Evolutionary conservation across 208 protist genomes (phyloP).

Genomic region (Trypanosomatidae sp.): DNA sequence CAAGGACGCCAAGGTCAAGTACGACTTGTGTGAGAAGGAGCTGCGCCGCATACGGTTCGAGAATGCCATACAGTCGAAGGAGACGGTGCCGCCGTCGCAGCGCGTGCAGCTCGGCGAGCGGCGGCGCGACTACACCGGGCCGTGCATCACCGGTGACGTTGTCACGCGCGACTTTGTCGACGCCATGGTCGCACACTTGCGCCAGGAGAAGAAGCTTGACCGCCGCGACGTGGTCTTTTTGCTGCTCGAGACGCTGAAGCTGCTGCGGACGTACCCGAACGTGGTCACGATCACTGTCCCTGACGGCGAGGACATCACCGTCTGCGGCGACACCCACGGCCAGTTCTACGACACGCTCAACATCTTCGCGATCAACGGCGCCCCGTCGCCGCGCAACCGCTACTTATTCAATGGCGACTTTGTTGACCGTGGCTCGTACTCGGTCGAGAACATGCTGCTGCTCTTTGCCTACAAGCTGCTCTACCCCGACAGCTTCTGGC

Average conservation of each 20-base stretch:
- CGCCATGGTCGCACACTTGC: conserved; percentile 66
- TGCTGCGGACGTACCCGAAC: conserved; percentile 78
- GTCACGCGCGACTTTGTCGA: conserved; percentile 75
- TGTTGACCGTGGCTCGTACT: conserved; percentile 96
- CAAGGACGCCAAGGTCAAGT: conserved; percentile 81
- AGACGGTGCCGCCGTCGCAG: conserved; percentile 42
- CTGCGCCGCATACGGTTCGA: conserved; percentile 90
- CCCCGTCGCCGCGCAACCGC: conserved; percentile 77
- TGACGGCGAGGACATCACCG: conserved; percentile 83
- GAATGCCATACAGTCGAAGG: conserved; percentile 88
- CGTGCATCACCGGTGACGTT: conserved; percentile 47
- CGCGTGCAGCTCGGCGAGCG: conserved; percentile 68
- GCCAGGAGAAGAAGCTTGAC: conserved; percentile 70
- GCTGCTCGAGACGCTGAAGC: conserved; percentile 56
- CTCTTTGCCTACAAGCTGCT: conserved; percentile 95
- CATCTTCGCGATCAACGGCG: conserved; percentile 92
- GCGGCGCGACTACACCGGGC: conserved; percentile 47
- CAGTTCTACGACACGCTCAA: conserved; percentile 97
- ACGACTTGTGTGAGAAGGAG: conserved; percentile 90
- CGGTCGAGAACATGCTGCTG: conserved; percentile 91
- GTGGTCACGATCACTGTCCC: conserved; percentile 82
- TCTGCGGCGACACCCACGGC: conserved; percentile 98
- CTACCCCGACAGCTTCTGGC: conserved; percentile 92
- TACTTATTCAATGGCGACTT: conserved; percentile 96
- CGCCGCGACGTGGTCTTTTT: conserved; percentile 79